Evolutionary conservation across 164 flowering plant species (phyloP).

Genomic region (Magnolia sinica): DNA sequence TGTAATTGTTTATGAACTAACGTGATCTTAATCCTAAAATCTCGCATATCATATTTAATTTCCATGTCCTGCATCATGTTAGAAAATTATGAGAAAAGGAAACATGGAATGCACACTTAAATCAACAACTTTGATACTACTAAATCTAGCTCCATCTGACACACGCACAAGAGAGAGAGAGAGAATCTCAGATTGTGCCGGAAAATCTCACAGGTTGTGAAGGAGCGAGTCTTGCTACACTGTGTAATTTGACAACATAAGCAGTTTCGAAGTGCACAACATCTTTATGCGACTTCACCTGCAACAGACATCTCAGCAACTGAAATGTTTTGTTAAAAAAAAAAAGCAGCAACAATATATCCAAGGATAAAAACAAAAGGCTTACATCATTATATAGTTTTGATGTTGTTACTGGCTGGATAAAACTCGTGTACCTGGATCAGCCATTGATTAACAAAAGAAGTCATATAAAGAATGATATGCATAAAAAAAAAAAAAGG

Average conservation of each 20-base stretch:
- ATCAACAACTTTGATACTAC: too few species aligned
- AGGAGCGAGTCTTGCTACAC: slow-evolving; percentile 82
- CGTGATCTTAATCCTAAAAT: too few species aligned
- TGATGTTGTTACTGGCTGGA: slow-evolving; percentile 89
- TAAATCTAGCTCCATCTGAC: too few species aligned
- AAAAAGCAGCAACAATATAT: neutral
- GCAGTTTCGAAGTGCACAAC: slow-evolving; percentile 95
- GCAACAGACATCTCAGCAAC: slow-evolving; percentile 18
- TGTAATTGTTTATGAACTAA: too few species aligned
- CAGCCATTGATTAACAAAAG: slow-evolving; percentile 3
- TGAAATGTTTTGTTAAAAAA: slow-evolving; percentile 3
- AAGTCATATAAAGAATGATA: neutral
- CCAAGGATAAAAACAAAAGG: slow-evolving; percentile 3
- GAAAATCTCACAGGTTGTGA: slow-evolving; percentile 67
- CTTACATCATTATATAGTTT: slow-evolving; percentile 87
- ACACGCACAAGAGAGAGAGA: too few species aligned
- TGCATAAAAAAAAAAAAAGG: too few species aligned
- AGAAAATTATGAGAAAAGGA: too few species aligned
- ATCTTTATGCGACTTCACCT: slow-evolving; percentile 92
- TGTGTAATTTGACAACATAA: slow-evolving; percentile 95
- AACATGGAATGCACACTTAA: too few species aligned
- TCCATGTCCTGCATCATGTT: too few species aligned
- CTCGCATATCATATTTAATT: too few species aligned
- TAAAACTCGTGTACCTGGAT: slow-evolving; percentile 91
- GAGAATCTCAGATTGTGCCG: neutral